Base-by-base conservation (phyloP, 75 land plant genomes). In the Pinus taeda region DNA sequence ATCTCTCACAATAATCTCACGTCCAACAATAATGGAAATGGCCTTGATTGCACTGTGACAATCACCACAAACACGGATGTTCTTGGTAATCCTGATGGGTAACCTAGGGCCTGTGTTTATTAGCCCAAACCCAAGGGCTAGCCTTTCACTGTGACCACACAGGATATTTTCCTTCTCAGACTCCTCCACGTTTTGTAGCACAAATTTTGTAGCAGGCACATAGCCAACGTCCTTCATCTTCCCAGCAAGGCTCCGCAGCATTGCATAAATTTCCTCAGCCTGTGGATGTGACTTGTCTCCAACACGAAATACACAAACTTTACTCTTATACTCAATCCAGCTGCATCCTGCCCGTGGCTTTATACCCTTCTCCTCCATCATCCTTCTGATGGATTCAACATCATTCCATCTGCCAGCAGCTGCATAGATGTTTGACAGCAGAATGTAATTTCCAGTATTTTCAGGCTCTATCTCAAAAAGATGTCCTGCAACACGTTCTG, bases 401-500 rank as follows among this genome's bases (percentile, higher is more conserved):
- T 42, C 57, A 12, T 74, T 22, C 57, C 30, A 42, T 15, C 57
- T 53, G 7, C 39, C 15, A 53, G 17, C 75, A 12, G 75, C 58
- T 5, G 75, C 49, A 53, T 74, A 74, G 75, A 74, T 74, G 18
- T 56, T 74, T 5, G 57, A 53, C 15, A 53, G 57, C 57, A 74
- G 39, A 15, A 74, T n/a, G 53, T 74, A 74, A 53, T 20, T 53
- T 42, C 22, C 75, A 74, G 57, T 15, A 21, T 74, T 17, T 15
- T 74, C 13, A 17, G 75, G 75, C 15, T 74, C 58, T 62, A 77
- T 57, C 61, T 80, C 60, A 57, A 49, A 29, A 33, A 83, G 71
- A 73, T 77, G 66, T 49, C 59, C 64, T 39, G 84, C 78, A 15
- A 78, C 79, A 60, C 56, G 53, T 63, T 86, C 77, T 45, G 82